Base-by-base conservation (phyloP, 2,329 filamentous ascomycete species). In the Aureobasidium sp. region DNA sequence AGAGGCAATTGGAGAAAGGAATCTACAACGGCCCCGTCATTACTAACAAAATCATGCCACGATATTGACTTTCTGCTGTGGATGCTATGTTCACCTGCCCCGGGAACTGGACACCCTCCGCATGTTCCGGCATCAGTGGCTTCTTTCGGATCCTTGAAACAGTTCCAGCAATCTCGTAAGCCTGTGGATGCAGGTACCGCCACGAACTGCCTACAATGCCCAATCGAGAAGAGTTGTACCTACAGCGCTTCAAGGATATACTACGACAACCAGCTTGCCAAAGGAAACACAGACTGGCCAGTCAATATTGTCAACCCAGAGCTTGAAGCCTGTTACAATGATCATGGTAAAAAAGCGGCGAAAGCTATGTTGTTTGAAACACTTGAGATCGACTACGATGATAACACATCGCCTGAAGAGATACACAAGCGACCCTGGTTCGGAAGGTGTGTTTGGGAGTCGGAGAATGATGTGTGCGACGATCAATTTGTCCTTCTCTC, bases 41-140 rank as follows among this genome's bases (percentile, higher is more conserved):
- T 99, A 1, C 81, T 99, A 36, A 96, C 93, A 3, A 99, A 97
- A 75, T 95, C 90, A 63, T 97, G 94, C 68, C 94, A 99, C 69
- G 94, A 99, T 68, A 89, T 99, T 54, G 94, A 99, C 71, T 85
- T 97, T 62, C 77, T 97, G 5, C 79, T 97, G 16, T 99, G 94
- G 94, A 77, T 97, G 50, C 81, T 97, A 11, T 93, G 87, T 70
- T 90, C 89, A 0, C 89, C 90, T 0, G 73, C 81, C 0, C 47
- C 65, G 4, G 45, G 50, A 3, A 69, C 78, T 1, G 69, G 70
- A 75, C 65, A 66, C 29, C 73, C 78, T 14, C 82, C 88, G 0
- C 92, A 97, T 72, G 78, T 93, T 0, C 93, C 93, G 0, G 81
- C 84, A 6, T 83, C 81, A 1, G 81, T 97, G n/a, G 82, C 85